Conservation (phyloP, 768 basidiomycete genomes). For the Lactarius akahatsu region DNA sequence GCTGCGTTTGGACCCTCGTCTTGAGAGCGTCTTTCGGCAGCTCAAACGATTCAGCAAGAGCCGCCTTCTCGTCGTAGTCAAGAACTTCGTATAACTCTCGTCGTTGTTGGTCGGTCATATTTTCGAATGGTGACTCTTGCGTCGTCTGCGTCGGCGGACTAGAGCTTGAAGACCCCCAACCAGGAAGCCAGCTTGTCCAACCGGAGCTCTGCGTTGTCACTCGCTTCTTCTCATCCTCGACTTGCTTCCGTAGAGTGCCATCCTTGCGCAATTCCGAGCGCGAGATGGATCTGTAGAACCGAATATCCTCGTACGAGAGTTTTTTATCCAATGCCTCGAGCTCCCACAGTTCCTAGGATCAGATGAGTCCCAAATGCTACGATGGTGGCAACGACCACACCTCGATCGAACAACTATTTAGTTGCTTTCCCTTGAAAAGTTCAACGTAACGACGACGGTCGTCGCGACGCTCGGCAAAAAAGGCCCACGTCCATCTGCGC, state of each 20-base stretch:
- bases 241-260: constrained; percentile 59
- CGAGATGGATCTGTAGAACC: constrained; percentile 95
- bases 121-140: constrained; percentile 58
- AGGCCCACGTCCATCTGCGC: constrained; percentile 88
- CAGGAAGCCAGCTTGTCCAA: constrained; percentile 68
- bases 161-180: constrained; percentile 61
- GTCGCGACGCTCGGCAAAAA: constrained; percentile 85
- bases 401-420: constrained; percentile 49
- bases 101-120: constrained; percentile 88
- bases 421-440: constrained; percentile 75
- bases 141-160: constrained; percentile 34
- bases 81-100: constrained; percentile 86
- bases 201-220: constrained; percentile 47
- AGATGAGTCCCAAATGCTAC: constrained; percentile 17
- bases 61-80: constrained; percentile 87
- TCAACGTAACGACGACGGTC: constrained; percentile 83
- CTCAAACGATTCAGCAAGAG: constrained; percentile 66
- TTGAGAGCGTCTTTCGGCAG: constrained; percentile 79
- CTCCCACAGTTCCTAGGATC: constrained; percentile 47
- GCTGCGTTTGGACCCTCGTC: constrained; percentile 66
- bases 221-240: constrained; percentile 64
- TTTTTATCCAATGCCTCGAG: constrained; percentile 75
- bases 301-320: constrained; percentile 89
- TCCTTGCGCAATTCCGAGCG: constrained; percentile 87
- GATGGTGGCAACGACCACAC: constrained; percentile 42